Evolutionary conservation across 257 asterid species (phyloP), one percentile per base, ranked within the genome.

Genomic region (Avicennia marina): DNA sequence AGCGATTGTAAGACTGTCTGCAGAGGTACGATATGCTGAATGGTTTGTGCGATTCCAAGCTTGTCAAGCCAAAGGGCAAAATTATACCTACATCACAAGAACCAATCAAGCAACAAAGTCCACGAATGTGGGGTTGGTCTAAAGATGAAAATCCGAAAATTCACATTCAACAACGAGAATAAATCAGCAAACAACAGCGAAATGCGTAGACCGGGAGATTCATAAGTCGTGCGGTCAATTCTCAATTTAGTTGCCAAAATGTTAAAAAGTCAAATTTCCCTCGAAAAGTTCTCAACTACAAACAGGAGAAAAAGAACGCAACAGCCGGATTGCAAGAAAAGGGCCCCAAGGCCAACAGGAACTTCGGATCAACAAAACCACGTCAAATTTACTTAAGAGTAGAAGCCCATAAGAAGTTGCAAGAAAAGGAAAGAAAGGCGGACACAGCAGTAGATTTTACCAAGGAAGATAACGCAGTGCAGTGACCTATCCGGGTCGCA

Each of bases 241-340:
- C 32, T 50, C 39, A 16, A 54, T 20, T 4, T 29, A 60, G 39
- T 56, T 29, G 34, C 60, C 32, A 38, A 44, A 72, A 16, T 25
- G 43, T 21, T 36, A 44, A 31, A 31, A 64, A 29, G 58, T 54
- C 59, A 60, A 59, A 47, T 44, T 68, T 62, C 67, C 24, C 60
- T 7, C 18, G 15, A 38, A 18, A 33, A 24, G 17, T 20, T 54
- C 48, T 52, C 67, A 72, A 51, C 59, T n/a, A 22, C 39, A 56
- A 2, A 33, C 10, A 11, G 20, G n/a, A n/a, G n/a, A n/a, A n/a
- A n/a, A 29, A 12, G n/a, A 22, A 25, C 25, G 47, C 57, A 39
- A 56, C 32, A 56, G 22, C 54, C 36, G n/a, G 16, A 32, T 50
- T 13, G 46, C 25, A 45, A 52, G 19, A 46, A 29, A 12, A 19